Evolutionary conservation across 768 basidiomycete species (phyloP).

Genomic region (Crucibulum laeve): DNA sequence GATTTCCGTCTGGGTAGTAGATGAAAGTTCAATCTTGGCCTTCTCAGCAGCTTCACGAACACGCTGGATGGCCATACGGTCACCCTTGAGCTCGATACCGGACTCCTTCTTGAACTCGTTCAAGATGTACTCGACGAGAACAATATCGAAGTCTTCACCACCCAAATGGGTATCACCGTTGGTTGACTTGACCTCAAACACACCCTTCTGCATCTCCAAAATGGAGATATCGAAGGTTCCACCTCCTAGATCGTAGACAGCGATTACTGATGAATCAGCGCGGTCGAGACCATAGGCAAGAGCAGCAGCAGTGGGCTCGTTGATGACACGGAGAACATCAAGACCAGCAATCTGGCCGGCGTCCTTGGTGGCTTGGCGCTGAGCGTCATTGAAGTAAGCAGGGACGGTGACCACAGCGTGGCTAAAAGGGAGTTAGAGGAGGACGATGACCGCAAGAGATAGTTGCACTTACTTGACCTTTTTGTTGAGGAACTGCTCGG

Average conservation of each 20-base stretch:
- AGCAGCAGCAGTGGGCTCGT: constrained; percentile 98
- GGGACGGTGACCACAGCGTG: constrained; percentile 94
- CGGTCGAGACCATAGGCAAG: constrained; percentile 97
- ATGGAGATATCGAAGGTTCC: constrained; percentile 99
- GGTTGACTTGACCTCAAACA: constrained; percentile 99
- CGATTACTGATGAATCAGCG: constrained; percentile 80
- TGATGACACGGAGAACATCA: constrained; percentile 96
- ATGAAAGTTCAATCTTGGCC: constrained; percentile 97
- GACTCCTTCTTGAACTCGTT: constrained; percentile 93
- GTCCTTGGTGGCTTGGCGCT: constrained; percentile 97
- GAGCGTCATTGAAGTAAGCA: constrained; percentile 99
- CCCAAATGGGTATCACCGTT: constrained; percentile 99
- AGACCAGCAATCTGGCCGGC: constrained; percentile 97
- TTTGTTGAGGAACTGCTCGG: constrained; percentile 90
- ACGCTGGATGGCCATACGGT: constrained; percentile 97
- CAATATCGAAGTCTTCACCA: constrained; percentile 93
- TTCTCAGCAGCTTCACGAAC: constrained; percentile 99
- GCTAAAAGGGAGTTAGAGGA: constrained; percentile 25
- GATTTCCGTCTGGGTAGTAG: constrained; percentile 92
- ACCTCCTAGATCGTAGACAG: constrained; percentile 97
- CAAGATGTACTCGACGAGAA: constrained; percentile 81
- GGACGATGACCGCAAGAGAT: not conserved
- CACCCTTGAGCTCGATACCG: constrained; percentile 75
- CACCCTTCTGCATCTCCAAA: constrained; percentile 98
- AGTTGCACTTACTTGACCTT: constrained; percentile 76